phyloP scores from a whole-genome alignment of 78 protist species.

The Dictyostelium firmibasis region DNA sequence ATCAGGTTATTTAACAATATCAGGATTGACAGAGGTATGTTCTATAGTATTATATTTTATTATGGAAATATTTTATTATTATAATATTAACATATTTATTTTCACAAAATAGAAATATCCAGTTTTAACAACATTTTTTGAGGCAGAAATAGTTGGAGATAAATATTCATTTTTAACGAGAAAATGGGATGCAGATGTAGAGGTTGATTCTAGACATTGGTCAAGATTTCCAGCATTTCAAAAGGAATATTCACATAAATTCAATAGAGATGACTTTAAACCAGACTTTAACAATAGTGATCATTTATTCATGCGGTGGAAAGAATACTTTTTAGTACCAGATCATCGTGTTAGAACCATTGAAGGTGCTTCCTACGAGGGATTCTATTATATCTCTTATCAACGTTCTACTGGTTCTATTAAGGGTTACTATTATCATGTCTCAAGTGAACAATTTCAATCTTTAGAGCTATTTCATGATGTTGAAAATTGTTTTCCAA shows the following conservation, averaged over 20 bases:
- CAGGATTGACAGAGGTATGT: conserved; percentile 64
- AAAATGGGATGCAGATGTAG: conserved; percentile 85
- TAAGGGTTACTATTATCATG: conserved; percentile 81
- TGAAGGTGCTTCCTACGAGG: conserved; percentile 87
- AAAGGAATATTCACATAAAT: neutral
- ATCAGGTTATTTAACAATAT: conserved; percentile 61
- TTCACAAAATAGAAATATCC: conserved; percentile 63
- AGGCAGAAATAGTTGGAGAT: conserved; percentile 84
- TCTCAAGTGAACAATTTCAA: conserved; percentile 61
- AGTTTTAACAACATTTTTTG: conserved; percentile 83
- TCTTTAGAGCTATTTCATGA: conserved; percentile 37
- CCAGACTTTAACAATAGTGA: conserved; percentile 31
- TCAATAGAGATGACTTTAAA: conserved; percentile 49
- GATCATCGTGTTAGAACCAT: conserved; percentile 72
- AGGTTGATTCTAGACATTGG: conserved; percentile 83
- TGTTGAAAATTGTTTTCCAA: conserved; percentile 11
- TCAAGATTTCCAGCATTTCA: conserved; percentile 42
- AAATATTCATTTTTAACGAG: conserved; percentile 78
- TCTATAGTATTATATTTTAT: too few relatives aligned
- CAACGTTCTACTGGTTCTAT: conserved; percentile 80
- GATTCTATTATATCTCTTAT: conserved; percentile 83
- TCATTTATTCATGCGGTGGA: conserved; percentile 87
- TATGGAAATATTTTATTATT: too few relatives aligned
- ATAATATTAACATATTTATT: too few relatives aligned
- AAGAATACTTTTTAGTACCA: conserved; percentile 88